Percentiles rank a stretch among this genome's conserved stretches.
Evolutionary conservation across 225 moss, liverwort and hornwort genomes (phyloP).

Genomic region (Bryoerythrophyllum caledonicum): DNA sequence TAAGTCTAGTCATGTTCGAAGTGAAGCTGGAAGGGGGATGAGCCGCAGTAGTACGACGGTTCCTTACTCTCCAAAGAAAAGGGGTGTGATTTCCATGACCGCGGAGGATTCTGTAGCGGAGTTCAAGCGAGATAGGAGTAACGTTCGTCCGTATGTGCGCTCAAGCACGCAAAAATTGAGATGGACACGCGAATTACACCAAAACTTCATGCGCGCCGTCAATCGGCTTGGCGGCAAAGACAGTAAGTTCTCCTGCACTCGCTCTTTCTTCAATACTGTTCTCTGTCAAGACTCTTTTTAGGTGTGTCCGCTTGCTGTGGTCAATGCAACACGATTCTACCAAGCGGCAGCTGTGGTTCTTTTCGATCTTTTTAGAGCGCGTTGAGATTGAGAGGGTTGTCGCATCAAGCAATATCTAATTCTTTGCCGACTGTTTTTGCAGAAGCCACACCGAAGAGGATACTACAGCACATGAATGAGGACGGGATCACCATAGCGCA

Average conservation of each 20-base stretch:
- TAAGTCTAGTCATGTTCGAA: conserved; percentile 5
- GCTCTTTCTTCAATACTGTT: neutral
- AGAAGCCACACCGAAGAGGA: conserved; percentile 69
- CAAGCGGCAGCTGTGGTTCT: neutral
- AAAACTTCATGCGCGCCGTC: conserved; percentile 53
- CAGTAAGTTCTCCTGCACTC: conserved; percentile 38
- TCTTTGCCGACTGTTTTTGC: conserved; percentile 3
- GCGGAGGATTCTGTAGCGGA: conserved; percentile 31
- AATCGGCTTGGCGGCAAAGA: conserved; percentile 59
- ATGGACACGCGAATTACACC: conserved; percentile 41
- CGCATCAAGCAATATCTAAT: neutral
- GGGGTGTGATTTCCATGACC: conserved; percentile 27
- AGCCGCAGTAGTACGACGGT: neutral
- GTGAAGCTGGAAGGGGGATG: conserved; percentile 20
- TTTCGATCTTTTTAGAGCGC: neutral
- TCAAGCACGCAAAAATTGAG: conserved; percentile 40
- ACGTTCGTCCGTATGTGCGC: conserved; percentile 42
- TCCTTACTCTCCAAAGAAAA: conserved; percentile 17
- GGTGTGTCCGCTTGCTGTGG: neutral
- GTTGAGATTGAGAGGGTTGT: neutral
- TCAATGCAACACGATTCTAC: neutral
- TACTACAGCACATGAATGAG: conserved; percentile 55
- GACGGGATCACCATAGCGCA: conserved; percentile 68
- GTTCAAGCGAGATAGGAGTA: conserved; percentile 34
- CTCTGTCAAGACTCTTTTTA: neutral